A percentile compares a stretch with the other conserved stretches of the same genome.
Evolutionary conservation across 768 basidiomycete species (phyloP).

Genomic region (Mrakia gelida): DNA sequence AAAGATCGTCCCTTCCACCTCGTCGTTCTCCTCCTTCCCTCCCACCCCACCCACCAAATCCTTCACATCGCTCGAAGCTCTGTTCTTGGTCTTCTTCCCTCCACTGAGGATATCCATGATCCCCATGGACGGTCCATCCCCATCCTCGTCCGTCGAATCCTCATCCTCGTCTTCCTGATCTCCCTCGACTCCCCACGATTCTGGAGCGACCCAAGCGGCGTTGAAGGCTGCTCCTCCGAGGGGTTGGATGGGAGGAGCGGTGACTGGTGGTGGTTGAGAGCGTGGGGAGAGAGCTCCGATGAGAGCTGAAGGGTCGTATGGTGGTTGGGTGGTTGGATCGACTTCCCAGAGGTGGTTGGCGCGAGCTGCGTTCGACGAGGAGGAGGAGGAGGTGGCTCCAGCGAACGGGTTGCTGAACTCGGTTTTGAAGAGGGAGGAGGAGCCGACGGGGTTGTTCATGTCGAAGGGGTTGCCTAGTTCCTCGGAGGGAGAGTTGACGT

Average conservation of each 20-base stretch:
- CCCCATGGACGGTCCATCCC: constrained; percentile 20
- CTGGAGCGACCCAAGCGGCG: constrained; percentile 43
- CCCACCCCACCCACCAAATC: constrained; percentile 10
- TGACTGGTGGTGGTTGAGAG: not conserved
- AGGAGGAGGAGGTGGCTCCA: not conserved
- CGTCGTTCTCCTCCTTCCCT: not conserved
- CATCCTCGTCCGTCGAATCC: constrained; percentile 35
- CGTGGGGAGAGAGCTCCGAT: not conserved
- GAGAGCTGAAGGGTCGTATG: constrained; percentile 12
- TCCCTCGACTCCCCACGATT: constrained; percentile 51
- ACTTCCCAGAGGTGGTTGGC: constrained; percentile 23
- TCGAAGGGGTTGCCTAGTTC: constrained; percentile 26
- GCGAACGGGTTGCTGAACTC: constrained; percentile 43
- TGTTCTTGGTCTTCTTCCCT: not conserved
- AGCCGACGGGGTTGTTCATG: constrained; percentile 30
- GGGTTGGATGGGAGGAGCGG: constrained; percentile 20
- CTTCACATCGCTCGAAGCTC: constrained; percentile 21
- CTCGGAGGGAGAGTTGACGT: constrained; percentile 38
- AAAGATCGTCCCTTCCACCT: not conserved
- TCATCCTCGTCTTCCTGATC: constrained; percentile 42
- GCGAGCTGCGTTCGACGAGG: not conserved
- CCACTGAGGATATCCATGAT: constrained; percentile 19
- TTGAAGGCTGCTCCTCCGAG: constrained; percentile 11
- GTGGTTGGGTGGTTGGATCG: constrained; percentile 26
- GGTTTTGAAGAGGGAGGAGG: constrained; percentile 26